Evolutionary conservation across 1,284 basidiomycete genomes (phyloP).

Genomic region (Moniliella sp.): DNA sequence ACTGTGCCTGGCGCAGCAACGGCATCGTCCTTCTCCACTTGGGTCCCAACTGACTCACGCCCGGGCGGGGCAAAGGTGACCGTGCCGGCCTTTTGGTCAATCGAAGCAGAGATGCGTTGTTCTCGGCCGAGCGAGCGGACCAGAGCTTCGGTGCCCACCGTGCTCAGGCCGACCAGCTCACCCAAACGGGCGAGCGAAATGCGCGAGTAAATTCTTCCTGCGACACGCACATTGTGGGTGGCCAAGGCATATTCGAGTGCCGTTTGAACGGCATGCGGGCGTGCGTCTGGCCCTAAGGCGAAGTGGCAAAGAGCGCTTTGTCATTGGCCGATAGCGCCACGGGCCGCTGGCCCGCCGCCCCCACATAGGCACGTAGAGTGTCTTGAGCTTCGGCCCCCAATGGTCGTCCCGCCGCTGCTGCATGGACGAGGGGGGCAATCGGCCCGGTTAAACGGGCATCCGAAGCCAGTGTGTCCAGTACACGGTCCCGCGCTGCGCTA

Average conservation of each 20-base stretch:
- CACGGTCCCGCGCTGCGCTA: no score
- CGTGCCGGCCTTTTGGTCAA: slow-evolving; percentile 67
- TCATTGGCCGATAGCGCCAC: no score
- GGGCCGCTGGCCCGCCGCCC: no score
- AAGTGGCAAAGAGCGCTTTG: slow-evolving; percentile 1
- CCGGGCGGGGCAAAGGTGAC: slow-evolving; percentile 62
- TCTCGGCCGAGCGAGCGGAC: slow-evolving; percentile 90
- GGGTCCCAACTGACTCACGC: background rate
- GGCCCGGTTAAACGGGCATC: no score
- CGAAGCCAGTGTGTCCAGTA: no score
- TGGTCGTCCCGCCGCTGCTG: no score
- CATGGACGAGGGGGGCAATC: no score
- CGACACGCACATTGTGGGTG: slow-evolving; percentile 89
- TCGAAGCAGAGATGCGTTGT: slow-evolving; percentile 64
- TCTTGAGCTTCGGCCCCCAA: no score
- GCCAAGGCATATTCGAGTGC: slow-evolving; percentile 92
- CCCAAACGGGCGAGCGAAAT: slow-evolving; percentile 17
- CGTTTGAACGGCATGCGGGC: slow-evolving; percentile 51
- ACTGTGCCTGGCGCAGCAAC: no score
- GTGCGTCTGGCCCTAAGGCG: background rate
- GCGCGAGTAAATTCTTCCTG: slow-evolving; percentile 44
- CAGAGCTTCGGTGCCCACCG: slow-evolving; percentile 67
- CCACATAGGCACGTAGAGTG: no score
- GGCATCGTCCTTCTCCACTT: no score
- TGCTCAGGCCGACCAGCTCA: slow-evolving; percentile 11